A percentile compares a stretch with the other conserved stretches of the same genome.
phyloP scores from a whole-genome alignment of 2,329 filamentous ascomycete genomes.

The Cladosporium sp. region DNA sequence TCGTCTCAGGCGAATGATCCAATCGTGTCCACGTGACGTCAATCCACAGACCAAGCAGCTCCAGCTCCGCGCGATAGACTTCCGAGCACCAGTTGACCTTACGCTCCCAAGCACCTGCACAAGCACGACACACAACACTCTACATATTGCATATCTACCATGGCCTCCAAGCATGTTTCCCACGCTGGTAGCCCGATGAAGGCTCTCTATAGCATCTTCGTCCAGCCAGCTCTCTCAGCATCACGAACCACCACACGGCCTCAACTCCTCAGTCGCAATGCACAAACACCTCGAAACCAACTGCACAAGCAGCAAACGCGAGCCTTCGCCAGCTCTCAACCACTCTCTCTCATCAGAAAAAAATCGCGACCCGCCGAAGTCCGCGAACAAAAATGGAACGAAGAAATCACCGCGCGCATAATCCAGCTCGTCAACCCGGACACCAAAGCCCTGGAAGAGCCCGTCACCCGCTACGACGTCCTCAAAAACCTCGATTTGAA shows the following conservation, averaged over 20 bases:
- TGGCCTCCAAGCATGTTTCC: conserved; percentile 16
- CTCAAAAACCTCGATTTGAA: conserved; percentile 46
- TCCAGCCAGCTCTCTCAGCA: conserved; percentile 31
- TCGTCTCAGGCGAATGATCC: neutral
- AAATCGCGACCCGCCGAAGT: conserved; percentile 28
- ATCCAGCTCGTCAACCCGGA: conserved; percentile 43
- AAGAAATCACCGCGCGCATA: conserved; percentile 43
- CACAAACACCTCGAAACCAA: conserved; percentile 25
- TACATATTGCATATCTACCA: neutral
- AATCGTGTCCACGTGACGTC: neutral
- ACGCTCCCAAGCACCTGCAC: neutral
- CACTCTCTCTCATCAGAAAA: conserved; percentile 21
- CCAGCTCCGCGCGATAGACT: neutral
- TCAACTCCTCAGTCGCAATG: conserved; percentile 19
- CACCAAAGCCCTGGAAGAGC: conserved; percentile 31
- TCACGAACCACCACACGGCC: conserved; percentile 3
- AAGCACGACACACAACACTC: neutral
- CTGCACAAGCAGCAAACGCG: conserved; percentile 13
- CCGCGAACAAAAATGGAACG: conserved; percentile 42
- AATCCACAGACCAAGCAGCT: neutral
- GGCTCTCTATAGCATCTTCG: conserved; percentile 43
- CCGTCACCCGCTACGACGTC: conserved; percentile 31
- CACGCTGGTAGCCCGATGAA: conserved; percentile 19
- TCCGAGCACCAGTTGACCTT: neutral
- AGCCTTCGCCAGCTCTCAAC: conserved; percentile 15